These are phyloP conservation scores for Apiotrichum montevideense DNA, from an alignment of 1,284 basidiomycete genomes.

Conservation along the genomic window DNA sequence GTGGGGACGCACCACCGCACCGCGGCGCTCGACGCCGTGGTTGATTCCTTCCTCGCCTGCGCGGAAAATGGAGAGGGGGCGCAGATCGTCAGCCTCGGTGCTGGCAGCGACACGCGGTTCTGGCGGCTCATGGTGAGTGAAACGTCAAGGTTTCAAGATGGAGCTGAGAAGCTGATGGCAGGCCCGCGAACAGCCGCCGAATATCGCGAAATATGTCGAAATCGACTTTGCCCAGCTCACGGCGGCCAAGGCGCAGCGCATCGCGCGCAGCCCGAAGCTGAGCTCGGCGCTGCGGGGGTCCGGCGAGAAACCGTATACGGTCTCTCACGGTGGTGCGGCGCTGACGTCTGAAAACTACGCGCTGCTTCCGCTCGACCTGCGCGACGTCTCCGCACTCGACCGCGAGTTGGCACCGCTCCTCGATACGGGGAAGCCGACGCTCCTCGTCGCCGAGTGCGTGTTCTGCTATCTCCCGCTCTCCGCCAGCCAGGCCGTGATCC, in stretches of 20 bases:
- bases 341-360: constrained; percentile 64
- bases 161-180: background rate
- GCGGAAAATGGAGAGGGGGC: constrained; percentile 36
- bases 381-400: constrained; percentile 41
- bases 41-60: constrained; percentile 60
- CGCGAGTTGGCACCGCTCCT: constrained; percentile 47
- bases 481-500: constrained; percentile 58
- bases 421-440: constrained; percentile 64
- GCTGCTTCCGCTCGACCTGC: constrained; percentile 69
- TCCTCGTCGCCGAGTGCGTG: constrained; percentile 85
- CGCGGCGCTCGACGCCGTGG: constrained; percentile 69
- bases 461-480: constrained; percentile 74
- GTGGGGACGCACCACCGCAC: constrained; percentile 87
- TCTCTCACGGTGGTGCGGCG: constrained; percentile 59
- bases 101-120: constrained; percentile 87
- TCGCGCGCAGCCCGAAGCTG: constrained; percentile 63
- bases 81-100: constrained; percentile 84
- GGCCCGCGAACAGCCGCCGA: background rate
- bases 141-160: no score
- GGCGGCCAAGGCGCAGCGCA: constrained; percentile 71
- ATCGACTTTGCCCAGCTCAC: constrained; percentile 85
- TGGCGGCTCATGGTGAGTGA: constrained; percentile 76
- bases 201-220: constrained; percentile 62
- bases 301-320: constrained; percentile 18
- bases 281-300: constrained; percentile 26